Evolutionary conservation across 2,329 filamentous ascomycete genomes (phyloP), one percentile per base, ranked within the genome.

Genomic region (Apiospora sp.): DNA sequence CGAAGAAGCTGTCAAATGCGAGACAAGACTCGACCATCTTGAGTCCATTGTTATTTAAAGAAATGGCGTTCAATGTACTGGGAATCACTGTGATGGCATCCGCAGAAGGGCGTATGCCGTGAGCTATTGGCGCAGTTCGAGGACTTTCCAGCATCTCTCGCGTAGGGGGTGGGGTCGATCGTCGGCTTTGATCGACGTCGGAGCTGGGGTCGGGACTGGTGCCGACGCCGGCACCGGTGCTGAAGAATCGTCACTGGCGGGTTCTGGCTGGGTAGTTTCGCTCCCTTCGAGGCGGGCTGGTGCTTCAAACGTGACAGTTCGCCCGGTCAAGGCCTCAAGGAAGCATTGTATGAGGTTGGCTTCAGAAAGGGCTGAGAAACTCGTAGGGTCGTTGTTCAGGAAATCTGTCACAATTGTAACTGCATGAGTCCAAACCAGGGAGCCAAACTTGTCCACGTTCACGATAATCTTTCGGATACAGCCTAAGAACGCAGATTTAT

Each of bases 321-420:
- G 84, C 5, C 89, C 87, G 1, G 91, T 97, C 71, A 98, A 89
- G 4, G 95, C 91, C 81, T 96, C 92, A 19, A 99, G 87, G 73
- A 98, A 93, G 70, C 92, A 94, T 80, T 93, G 93, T 78, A 96
- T 95, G 77, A 99, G 88, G 30, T 95, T 95, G 69, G 96, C 96
- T 83, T 99, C 96, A 19, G 94, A 94, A 75, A 99, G 96, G 34
- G 98, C 94, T 41, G 94, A 93, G 81, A 98, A 99, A 82, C 96
- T 99, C 0, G 96, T 99, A 0, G 96, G 96, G 79, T 99, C 96
- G 80, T 98, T 98, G 83, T 99, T 97, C 78, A 99, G 97, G 82
- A 99, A 99, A 77, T 94, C 96, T 79, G 94, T 96, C 69, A 99
- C 86, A 72, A 98, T 96, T 71, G 92, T 95, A 74, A 98, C 94